Base-by-base conservation (phyloP, 2,329 filamentous ascomycete species). In the Septoria linicola region DNA sequence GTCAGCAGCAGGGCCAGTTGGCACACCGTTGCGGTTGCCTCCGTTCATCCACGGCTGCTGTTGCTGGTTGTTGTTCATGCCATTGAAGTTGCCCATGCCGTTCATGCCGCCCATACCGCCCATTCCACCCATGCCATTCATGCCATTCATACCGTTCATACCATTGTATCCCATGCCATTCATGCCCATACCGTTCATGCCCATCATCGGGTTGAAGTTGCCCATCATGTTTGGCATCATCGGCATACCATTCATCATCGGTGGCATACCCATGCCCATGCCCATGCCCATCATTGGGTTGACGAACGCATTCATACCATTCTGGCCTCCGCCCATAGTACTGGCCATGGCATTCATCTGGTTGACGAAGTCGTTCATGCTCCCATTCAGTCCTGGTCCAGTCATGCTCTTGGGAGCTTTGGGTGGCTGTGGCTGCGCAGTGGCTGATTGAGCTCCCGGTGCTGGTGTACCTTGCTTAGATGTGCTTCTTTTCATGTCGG, bases 1-100 rank as follows among this genome's bases (percentile, higher is more conserved):
- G 8, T 50, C 58, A 32, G 56, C 59, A 19, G 31, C 45, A 11
- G 55, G 55, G n/a, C 55, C 55, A 14, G 51, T 55, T 3, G 51
- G 54, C 6, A 92, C 88, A 54, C 89, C 89, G 49, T 95, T 90
- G 48, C 95, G 88, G 7, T 49, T 57, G 61, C 58, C 42, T 47
- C 59, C 59, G 50, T 65, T 57, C 50, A 70, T 47, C 67, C 65
- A 68, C 41, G 64, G 66, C 49, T 57, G 62, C 50, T 60, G 64
- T 62, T 60, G 58, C 46, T 58, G 51, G 43, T 63, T 56, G 25
- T 40, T 57, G 45, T 54, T 55, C 57, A 59, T 63, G 17, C 53
- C 49, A 39, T 55, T 55, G 53, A 62, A 59, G 3, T 48, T 49
- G 14, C 51, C 49, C 51, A 56, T 57, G 8, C 54, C 59, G 39